Base-by-base conservation (phyloP, 2,329 filamentous ascomycete species). In the Colletotrichum acutatum region DNA sequence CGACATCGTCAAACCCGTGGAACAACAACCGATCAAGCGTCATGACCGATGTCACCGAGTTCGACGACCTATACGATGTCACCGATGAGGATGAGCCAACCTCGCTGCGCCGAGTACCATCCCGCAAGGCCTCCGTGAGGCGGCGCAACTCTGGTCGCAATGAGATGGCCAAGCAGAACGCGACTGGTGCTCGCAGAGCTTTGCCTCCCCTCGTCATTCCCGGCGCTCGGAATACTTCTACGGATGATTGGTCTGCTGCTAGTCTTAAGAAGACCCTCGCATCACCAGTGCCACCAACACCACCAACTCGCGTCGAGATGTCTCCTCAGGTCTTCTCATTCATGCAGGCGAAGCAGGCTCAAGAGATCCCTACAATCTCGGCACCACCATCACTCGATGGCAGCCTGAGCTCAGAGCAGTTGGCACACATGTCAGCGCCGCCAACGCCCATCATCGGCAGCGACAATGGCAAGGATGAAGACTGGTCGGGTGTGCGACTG, bases 331-430 rank as follows among this genome's bases (percentile, higher is more conserved):
- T 93, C 69, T 87, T 96, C 76, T 91, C 91, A 12, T 92, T 94
- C 78, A 90, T 98, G 80, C 88, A 88, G 63, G 82, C 86, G 72
- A 89, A 90, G 76, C 90, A 90, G 72, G 79, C 90, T 32, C 88
- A 91, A 26, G 88, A 90, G 60, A 87, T 96, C 4, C 95, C 95
- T 1, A 92, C 90, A 46, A 89, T 91, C 34, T 95, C 94, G 68
- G 93, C 94, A 6, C 93, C 95, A 5, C 96, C 96, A 4, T 98
- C 96, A 5, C 87, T 98, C 4, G 95, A 98, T 83, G 95, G 95
- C 26, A 98, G 95, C 82, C 84, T 97, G 78, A 93, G 91, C 9
- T 97, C 95, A 2, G 95, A 98, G 79, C 95, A 97, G 80, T 89
- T 97, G 82, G 94, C 95, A 1, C 89, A 89, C 66, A 89, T 95